Evolutionary conservation across 345 rosid genomes (phyloP).

Genomic region (Cardiospermum halicacabum): DNA sequence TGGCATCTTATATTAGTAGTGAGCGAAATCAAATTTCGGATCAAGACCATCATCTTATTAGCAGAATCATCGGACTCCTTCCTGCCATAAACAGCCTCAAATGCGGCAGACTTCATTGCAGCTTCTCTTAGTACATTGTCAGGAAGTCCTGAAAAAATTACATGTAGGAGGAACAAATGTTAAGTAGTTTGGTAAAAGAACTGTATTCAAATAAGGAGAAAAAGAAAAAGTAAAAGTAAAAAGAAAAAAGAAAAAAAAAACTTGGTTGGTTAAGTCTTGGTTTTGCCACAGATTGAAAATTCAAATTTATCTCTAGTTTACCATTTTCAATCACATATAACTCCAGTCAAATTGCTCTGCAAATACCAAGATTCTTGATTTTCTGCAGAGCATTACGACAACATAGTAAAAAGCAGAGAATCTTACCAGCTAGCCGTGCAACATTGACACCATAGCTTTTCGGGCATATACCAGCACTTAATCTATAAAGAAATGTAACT

Average conservation of each 20-base stretch:
- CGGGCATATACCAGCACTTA: slow-evolving; percentile 84
- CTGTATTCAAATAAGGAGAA: no score
- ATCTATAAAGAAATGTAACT: slow-evolving; percentile 82
- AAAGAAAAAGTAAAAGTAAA: no score
- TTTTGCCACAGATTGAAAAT: no score
- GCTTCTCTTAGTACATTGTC: slow-evolving; percentile 60
- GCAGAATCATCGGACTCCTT: slow-evolving; percentile 17
- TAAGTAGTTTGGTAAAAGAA: background rate
- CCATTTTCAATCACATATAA: background rate
- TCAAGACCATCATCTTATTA: slow-evolving; percentile 23
- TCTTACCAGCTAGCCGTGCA: slow-evolving; percentile 88
- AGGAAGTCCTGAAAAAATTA: slow-evolving; percentile 62
- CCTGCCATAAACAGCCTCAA: slow-evolving; percentile 54
- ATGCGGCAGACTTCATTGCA: slow-evolving; percentile 59
- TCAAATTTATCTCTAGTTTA: background rate
- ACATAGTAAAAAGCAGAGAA: slow-evolving; percentile 3
- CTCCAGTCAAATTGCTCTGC: background rate
- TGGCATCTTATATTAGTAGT: slow-evolving; percentile 9
- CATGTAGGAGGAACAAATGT: background rate
- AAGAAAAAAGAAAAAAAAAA: no score
- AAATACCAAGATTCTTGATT: background rate
- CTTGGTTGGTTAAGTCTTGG: no score
- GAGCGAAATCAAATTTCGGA: slow-evolving; percentile 36
- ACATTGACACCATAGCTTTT: slow-evolving; percentile 97
- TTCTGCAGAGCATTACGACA: background rate